Evolutionary conservation across 108 stramenopile species (phyloP).

Genomic region (Pseudonitzschia pungens): DNA sequence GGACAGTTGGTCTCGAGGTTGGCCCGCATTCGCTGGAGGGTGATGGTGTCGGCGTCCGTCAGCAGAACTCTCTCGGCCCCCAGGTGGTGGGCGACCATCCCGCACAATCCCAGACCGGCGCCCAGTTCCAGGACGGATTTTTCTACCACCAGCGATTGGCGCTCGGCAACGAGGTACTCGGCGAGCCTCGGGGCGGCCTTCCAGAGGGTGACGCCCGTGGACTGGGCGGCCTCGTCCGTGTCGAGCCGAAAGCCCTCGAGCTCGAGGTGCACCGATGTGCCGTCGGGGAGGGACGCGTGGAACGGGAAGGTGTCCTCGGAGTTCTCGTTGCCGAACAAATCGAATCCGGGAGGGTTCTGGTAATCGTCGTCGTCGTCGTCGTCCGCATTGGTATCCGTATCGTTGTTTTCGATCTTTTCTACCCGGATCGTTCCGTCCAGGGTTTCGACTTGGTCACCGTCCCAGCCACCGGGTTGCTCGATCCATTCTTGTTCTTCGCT

Average conservation of each 20-base stretch:
- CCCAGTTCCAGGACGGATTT: conserved; percentile 20
- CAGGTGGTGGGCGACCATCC: conserved; percentile 43
- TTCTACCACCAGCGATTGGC: neutral
- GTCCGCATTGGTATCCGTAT: neutral
- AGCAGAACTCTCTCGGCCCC: conserved; percentile 31
- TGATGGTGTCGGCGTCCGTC: conserved; percentile 51
- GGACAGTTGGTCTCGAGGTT: conserved; percentile 32
- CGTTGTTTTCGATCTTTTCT: neutral
- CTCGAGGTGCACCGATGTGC: neutral
- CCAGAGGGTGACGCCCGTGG: conserved; percentile 79
- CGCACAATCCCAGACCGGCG: conserved; percentile 41
- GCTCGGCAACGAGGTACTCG: conserved; percentile 45
- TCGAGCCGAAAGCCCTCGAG: conserved; percentile 42
- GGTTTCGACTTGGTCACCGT: neutral
- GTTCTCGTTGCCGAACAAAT: neutral
- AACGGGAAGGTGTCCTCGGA: neutral
- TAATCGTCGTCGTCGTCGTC: neutral
- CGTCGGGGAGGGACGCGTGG: neutral
- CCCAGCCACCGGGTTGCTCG: conserved; percentile 22
- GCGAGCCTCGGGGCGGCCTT: conserved; percentile 59
- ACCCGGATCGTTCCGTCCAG: neutral
- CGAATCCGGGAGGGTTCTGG: neutral
- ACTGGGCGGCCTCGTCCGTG: conserved; percentile 59
- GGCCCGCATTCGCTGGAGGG: conserved; percentile 35
- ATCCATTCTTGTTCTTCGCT: conserved; percentile 24